Evolutionary conservation across 2,329 filamentous ascomycete genomes (phyloP), one percentile per base, ranked within the genome.

Genomic region (Colletotrichum graminicola): DNA sequence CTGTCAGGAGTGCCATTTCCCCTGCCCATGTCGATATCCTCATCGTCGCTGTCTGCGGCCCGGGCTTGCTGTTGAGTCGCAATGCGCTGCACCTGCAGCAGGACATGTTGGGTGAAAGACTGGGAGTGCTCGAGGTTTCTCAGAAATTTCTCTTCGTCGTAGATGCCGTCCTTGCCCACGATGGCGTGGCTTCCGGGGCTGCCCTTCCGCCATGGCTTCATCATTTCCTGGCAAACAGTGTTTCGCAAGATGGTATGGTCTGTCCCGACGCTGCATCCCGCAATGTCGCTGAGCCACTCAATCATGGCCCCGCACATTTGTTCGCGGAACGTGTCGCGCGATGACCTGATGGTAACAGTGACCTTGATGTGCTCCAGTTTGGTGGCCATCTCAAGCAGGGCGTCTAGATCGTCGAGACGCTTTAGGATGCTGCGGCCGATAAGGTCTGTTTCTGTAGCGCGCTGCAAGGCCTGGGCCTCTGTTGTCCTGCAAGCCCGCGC

Each of bases 221-320:
- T 89, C 77, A 98, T 88, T 80, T 99, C 94, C 79, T 98, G 94
- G 77, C 96, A 99, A 49, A 99, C 90, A 8, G 92, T 90, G 62
- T 90, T 91, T 47, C 94, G 89, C 54, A 99, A 84, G 23, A 98
- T 90, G 71, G 93, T 87, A 73, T 91, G 89, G 77, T 99, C 94
- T 41, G 90, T 86, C 1, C 94, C 94, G 57, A 97, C 93, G 64
- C 90, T 92, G 80, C 95, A 98, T 39, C 94, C 94, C 10, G 94
- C 90, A 76, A 99, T 97, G 80, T 99, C 97, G 63, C 91, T 89
- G 26, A 99, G 87, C 97, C 97, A 99, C 76, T 98, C 95, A 65
- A 99, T 92, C 73, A 99, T 95, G 21, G 94, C 94, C n/a, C 93
- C 94, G 76, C 95, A 98, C 97, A 99, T 99, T 79, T 98, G 93